These are phyloP conservation scores for Chloroidium sp. DNA, from an alignment of 163 green algal genomes.

Conservation along the genomic window DNA sequence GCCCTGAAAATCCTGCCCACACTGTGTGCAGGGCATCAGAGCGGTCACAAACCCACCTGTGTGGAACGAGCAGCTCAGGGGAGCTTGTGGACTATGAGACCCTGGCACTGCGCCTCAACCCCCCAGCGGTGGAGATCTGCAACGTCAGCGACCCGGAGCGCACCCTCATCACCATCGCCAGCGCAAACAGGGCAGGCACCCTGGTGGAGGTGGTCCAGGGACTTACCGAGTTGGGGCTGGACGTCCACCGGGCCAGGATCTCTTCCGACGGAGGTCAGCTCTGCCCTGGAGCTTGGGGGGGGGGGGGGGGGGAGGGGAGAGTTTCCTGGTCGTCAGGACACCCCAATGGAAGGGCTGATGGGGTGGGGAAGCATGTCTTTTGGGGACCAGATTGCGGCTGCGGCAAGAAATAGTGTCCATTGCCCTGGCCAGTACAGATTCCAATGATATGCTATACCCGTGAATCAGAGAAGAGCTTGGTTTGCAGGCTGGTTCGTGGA, in stretches of 20 bases:
- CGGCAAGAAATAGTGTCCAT: no score
- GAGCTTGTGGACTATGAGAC: constrained; percentile 71
- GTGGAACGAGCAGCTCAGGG: neutral
- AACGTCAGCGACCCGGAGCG: constrained; percentile 41
- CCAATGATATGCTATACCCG: no score
- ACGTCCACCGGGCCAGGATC: constrained; percentile 75
- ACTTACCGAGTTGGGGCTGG: constrained; percentile 84
- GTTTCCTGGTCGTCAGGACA: no score
- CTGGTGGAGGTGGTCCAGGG: constrained; percentile 96
- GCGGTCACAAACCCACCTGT: neutral
- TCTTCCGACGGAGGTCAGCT: constrained; percentile 69
- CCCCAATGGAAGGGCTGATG: no score
- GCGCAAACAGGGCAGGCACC: constrained; percentile 86
- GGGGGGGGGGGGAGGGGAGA: no score
- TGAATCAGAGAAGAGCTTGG: no score
- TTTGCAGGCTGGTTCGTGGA: constrained; percentile 86
- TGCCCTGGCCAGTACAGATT: no score
- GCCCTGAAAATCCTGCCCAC: no score
- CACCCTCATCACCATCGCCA: constrained; percentile 86
- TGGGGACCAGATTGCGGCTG: no score
- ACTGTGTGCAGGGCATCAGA: neutral
- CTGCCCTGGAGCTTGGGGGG: no score
- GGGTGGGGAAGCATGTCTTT: no score
- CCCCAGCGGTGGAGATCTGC: constrained; percentile 74
- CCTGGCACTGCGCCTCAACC: constrained; percentile 73